Conservation (phyloP, 148 eudicot genomes). For the Heliosperma pusillum region DNA sequence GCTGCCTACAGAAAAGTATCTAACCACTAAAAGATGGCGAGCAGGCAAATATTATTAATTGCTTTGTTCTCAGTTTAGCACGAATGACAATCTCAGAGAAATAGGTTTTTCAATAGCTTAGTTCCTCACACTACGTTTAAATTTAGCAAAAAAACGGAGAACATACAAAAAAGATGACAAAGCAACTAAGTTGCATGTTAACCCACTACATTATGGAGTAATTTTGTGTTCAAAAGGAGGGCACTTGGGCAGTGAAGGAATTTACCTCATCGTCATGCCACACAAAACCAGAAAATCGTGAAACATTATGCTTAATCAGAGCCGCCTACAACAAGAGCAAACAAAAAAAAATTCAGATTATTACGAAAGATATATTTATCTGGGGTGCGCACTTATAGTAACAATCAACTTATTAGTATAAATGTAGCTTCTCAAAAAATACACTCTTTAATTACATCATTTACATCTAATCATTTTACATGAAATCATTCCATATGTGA, state of each 20-base stretch:
- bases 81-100: background rate
- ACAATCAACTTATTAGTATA: background rate
- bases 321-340: slow-evolving; percentile 53
- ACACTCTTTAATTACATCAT: background rate
- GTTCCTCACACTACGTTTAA: background rate
- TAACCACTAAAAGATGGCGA: background rate
- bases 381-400: background rate
- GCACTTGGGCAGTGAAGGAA: background rate
- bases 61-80: background rate
- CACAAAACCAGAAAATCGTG: slow-evolving; percentile 87
- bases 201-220: background rate
- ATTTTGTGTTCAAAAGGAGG: background rate
- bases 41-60: background rate
- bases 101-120: background rate
- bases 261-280: slow-evolving; percentile 89
- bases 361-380: background rate
- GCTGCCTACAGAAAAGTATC: no score
- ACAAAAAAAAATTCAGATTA: background rate
- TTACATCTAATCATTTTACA: background rate
- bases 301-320: slow-evolving; percentile 67
- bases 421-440: background rate
- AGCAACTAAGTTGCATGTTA: background rate
- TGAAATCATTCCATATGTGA: background rate
- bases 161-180: slow-evolving; percentile 7
- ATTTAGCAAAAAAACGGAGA: background rate